These are phyloP conservation scores for Trametes maxima DNA, from an alignment of 768 basidiomycete species.

Conservation along the genomic window DNA sequence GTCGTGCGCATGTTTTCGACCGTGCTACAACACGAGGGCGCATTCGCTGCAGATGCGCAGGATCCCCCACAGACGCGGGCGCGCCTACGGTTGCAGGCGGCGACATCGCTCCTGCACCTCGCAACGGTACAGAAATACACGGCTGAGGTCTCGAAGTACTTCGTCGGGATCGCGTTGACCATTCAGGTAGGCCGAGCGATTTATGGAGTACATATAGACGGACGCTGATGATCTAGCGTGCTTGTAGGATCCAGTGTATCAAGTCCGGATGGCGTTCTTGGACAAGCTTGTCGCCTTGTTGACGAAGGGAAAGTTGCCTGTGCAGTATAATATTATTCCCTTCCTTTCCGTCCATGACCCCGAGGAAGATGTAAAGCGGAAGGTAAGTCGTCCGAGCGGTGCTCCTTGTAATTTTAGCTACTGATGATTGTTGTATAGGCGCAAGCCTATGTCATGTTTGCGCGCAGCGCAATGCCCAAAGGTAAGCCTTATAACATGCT, in stretches of 20 bases:
- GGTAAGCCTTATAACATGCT: slow-evolving; percentile 33
- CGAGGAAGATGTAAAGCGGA: slow-evolving; percentile 71
- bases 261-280: slow-evolving; percentile 80
- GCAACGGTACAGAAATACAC: slow-evolving; percentile 61
- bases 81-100: slow-evolving; percentile 83
- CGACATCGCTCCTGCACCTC: slow-evolving; percentile 78
- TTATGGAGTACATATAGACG: no score
- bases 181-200: slow-evolving; percentile 60
- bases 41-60: slow-evolving; percentile 53
- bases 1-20: slow-evolving; percentile 76
- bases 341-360: slow-evolving; percentile 93
- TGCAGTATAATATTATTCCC: slow-evolving; percentile 80
- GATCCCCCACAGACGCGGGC: slow-evolving; percentile 69
- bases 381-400: slow-evolving; percentile 45
- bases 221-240: not conserved
- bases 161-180: slow-evolving; percentile 68
- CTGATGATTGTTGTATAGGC: slow-evolving; percentile 43
- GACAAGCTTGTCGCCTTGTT: slow-evolving; percentile 70
- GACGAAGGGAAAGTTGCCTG: slow-evolving; percentile 61
- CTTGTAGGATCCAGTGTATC: slow-evolving; percentile 80
- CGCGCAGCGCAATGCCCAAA: slow-evolving; percentile 49
- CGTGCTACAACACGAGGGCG: slow-evolving; percentile 70
- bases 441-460: slow-evolving; percentile 53
- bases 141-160: slow-evolving; percentile 56
- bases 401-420: slow-evolving; percentile 3